Base-by-base conservation (phyloP, 768 basidiomycete species). In the Amanita pallidorosea region DNA sequence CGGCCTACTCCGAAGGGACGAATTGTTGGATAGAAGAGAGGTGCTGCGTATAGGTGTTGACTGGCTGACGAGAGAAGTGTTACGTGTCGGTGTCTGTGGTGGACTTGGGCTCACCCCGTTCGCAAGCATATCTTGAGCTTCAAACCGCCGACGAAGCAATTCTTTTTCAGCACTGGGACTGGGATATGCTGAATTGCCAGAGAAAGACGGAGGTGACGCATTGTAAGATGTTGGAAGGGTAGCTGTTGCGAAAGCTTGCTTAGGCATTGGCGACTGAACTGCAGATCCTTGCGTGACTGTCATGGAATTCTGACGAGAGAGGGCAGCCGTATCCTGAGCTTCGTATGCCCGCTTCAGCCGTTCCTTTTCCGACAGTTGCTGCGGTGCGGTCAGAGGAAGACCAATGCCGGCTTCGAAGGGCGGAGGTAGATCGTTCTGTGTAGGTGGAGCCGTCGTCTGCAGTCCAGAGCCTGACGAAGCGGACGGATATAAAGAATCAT, bases 361-460 rank as follows among this genome's bases (percentile, higher is more conserved):
- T 58, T 87, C 88, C 62, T 91, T 91, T 63, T 91, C 88, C 5
- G 75, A 66, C 13, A 74, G 57, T 44, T 67, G 66, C 0, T 50
- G 49, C 22, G 72, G 66, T 38, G 54, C 65, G 47, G 61, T 71
- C 57, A 59, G 67, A 60, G 62, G 63, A 33, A 66, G 67, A n/a
- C n/a, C n/a, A n/a, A n/a, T n/a, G 42, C 64, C 66, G 17, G 67
- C 62, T 18, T 77, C 75, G 56, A 81, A 81, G 1, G 81, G 70
- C 5, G 82, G 81, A 6, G 80, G 80, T 40, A 70, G 60, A 31
- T 71, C 72, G 34, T 57, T 61, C 13, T 54, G 58, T 2, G 55
- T 59, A 4, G 62, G 58, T 31, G 60, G 55, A 6, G 54, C 60
- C 42, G 62, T 68, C 4, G 66, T 58, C 18, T 56, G 53, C 52